Conservation (phyloP, 495 filamentous ascomycete genomes). For the Bryoglossum gracile region DNA sequence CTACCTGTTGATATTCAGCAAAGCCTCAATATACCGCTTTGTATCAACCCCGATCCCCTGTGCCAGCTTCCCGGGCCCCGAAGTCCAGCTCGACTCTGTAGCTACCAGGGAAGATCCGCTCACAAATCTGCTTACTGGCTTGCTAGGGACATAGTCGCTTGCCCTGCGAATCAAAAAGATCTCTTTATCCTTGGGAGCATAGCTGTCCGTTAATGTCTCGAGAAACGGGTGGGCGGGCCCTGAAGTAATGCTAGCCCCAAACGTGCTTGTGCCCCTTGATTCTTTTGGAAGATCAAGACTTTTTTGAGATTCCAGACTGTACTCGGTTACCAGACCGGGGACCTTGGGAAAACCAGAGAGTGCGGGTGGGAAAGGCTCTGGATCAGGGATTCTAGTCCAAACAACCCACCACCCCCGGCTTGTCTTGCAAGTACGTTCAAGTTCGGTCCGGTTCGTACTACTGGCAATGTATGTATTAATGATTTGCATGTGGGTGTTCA, state of each 20-base stretch:
- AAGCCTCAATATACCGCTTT: conserved; percentile 72
- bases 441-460: conserved; percentile 47
- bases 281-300: neutral
- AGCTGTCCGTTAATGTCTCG: conserved; percentile 3
- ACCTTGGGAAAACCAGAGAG: conserved; percentile 7
- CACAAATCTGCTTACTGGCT: conserved; percentile 22
- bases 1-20: conserved; percentile 53
- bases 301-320: conserved; percentile 1
- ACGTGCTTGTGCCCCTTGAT: conserved; percentile 12
- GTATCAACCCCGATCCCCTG: conserved; percentile 88
- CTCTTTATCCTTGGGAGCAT: conserved; percentile 44
- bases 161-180: conserved; percentile 74
- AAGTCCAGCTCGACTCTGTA: conserved; percentile 40
- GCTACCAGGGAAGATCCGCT: conserved; percentile 14
- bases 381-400: conserved; percentile 68
- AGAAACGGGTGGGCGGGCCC: conserved; percentile 23
- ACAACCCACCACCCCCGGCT: conserved; percentile 93
- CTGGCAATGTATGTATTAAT: conserved; percentile 66
- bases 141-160: conserved; percentile 49
- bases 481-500: conserved; percentile 83
- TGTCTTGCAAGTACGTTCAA: conserved; percentile 88
- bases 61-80: conserved; percentile 52
- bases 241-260: conserved; percentile 12
- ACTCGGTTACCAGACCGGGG: conserved; percentile 8
- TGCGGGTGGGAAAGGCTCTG: conserved; percentile 15